Base-by-base conservation (phyloP, 2,329 filamentous ascomycete genomes). In the Metarhizium album region DNA sequence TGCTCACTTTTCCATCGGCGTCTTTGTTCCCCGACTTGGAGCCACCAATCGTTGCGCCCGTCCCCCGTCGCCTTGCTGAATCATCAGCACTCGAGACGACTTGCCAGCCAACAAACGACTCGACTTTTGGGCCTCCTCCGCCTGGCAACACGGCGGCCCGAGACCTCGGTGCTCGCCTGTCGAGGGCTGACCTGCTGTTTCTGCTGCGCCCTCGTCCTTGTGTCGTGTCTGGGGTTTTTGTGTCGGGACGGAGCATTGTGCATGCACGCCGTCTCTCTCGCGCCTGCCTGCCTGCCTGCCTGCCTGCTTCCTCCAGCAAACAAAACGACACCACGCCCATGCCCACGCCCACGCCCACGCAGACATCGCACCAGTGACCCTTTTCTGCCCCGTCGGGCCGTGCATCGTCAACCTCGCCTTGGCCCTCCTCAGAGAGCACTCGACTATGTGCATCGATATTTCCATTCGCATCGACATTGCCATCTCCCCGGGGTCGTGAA, bases 401-500 rank as follows among this genome's bases (percentile, higher is more conserved):
- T 42, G n/a, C 3, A 38, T 23, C 33, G 13, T 33, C 16, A 9
- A 38, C n/a, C 33, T 42, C 18, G 3, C 37, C 20, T 18, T 37
- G 23, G 3, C 37, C 35, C 22, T 14, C 48, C 23, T 50, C 46
- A 24, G 9, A 46, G 13, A 50, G 48, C 48, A 50, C 14, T 27
- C 47, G 42, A 54, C 51, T 51, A 57, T 57, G 54, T 37, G 47
- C 54, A 56, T 53, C 52, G 20, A 42, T 42, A 49, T 42, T 43
- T 31, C 52, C 18, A 51, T 35, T 49, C 54, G 51, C 13, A 42
- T 51, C 60, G 64, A 38, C 58, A 51, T 60, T 59, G 47, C 53
- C 56, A 64, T 45, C 62, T 65, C 49, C 65, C 64, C 58, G 62
- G 51, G 67, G 62, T 52, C 65, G 67, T 47, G 66, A 71, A 50